Evolutionary conservation across 257 asterid species (phyloP).

Genomic region (Rauvolfia tetraphylla): DNA sequence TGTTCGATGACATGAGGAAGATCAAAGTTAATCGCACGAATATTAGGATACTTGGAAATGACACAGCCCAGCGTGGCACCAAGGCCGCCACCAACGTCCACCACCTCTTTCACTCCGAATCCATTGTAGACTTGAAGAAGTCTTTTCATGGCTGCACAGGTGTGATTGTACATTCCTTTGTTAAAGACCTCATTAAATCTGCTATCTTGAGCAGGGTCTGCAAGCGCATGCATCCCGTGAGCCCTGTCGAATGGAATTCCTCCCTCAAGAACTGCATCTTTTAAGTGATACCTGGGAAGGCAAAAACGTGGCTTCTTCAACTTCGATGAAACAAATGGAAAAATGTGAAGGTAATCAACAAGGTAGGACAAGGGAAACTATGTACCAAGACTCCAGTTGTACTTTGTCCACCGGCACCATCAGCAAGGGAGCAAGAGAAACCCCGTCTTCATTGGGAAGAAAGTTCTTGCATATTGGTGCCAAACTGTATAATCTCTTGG

Average conservation of each 20-base stretch:
- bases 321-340: neutral
- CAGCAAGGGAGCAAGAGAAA: slow-evolving; percentile 4
- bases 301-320: neutral
- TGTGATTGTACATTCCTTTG: slow-evolving; percentile 14
- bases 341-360: neutral
- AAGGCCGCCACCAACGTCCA: slow-evolving; percentile 35
- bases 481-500: slow-evolving; percentile 15
- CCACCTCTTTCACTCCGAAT: slow-evolving; percentile 19
- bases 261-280: slow-evolving; percentile 47
- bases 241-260: slow-evolving; percentile 38
- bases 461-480: slow-evolving; percentile 10
- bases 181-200: slow-evolving; percentile 21
- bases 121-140: slow-evolving; percentile 23
- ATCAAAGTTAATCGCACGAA: slow-evolving; percentile 25
- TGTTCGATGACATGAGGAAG: slow-evolving; percentile 26
- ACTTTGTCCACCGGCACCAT: slow-evolving; percentile 21
- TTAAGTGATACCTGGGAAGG: slow-evolving; percentile 30
- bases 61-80: slow-evolving; percentile 16
- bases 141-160: slow-evolving; percentile 11
- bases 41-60: slow-evolving; percentile 16
- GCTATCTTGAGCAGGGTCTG: slow-evolving; percentile 23
- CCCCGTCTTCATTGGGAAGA: slow-evolving; percentile 12
- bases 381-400: slow-evolving; percentile 30
- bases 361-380: neutral
- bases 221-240: slow-evolving; percentile 37